A percentile compares a stretch with the other conserved stretches of the same genome.
Evolutionary conservation across 2,329 filamentous ascomycete species (phyloP).

Genomic region (Tolypocladium paradoxum): DNA sequence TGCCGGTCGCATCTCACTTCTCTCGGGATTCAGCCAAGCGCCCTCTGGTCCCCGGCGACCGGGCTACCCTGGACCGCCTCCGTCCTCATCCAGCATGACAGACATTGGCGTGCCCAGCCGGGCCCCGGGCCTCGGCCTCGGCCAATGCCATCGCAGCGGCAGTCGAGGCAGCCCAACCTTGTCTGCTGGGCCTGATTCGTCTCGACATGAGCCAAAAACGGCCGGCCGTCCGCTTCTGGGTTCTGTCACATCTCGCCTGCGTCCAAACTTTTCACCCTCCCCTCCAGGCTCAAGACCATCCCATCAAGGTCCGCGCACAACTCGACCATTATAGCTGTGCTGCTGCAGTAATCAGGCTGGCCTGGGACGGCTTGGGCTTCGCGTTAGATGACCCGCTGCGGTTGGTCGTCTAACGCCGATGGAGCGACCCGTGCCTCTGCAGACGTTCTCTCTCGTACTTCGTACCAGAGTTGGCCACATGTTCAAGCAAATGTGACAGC

Average conservation of each 20-base stretch:
- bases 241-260: slow-evolving; percentile 3
- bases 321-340: neutral
- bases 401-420: neutral
- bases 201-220: neutral
- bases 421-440: neutral
- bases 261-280: neutral
- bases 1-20: slow-evolving; percentile 6
- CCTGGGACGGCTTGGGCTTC: neutral
- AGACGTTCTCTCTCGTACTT: neutral
- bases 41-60: slow-evolving; percentile 4
- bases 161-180: neutral
- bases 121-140: neutral
- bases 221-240: neutral
- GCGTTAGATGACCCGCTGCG: neutral
- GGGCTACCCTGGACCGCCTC: slow-evolving; percentile 1
- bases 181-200: neutral
- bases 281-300: too few relatives aligned
- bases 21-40: slow-evolving; percentile 6
- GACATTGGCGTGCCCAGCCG: neutral
- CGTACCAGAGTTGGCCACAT: neutral
- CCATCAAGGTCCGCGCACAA: neutral
- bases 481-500: neutral
- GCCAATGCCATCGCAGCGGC: neutral
- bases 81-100: neutral
- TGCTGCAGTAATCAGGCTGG: neutral